Percentiles rank a stretch among this genome's conserved stretches.
phyloP scores from a whole-genome alignment of 1,139 yeast species.

The Kluyveromyces sp. region DNA sequence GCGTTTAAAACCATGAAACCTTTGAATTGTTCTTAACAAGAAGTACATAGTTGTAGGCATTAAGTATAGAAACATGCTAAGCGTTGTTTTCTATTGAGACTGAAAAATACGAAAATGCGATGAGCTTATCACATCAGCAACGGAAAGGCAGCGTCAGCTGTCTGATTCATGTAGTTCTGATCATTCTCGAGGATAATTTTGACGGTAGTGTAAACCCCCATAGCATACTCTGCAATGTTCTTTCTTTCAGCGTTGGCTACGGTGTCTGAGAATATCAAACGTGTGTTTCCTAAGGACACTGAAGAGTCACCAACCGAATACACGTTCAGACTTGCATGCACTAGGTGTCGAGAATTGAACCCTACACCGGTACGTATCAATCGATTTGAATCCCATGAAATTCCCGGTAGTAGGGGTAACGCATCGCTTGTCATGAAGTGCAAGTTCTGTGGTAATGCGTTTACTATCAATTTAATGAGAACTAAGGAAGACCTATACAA shows the following conservation, averaged over 20 bases:
- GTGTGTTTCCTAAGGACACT: constrained; percentile 48
- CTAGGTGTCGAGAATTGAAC: constrained; percentile 72
- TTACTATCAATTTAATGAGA: constrained; percentile 22
- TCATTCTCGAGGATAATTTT: too few species aligned
- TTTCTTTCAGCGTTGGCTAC: constrained; percentile 24
- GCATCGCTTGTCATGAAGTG: constrained; percentile 83
- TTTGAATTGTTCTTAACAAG: too few species aligned
- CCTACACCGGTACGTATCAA: constrained; percentile 69
- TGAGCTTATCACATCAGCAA: too few species aligned
- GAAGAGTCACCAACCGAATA: constrained; percentile 62
- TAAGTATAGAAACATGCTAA: too few species aligned
- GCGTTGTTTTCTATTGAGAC: too few species aligned
- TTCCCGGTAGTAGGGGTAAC: constrained; percentile 70
- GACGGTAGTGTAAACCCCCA: background rate
- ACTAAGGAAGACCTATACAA: constrained; percentile 35
- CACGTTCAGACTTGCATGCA: constrained; percentile 66
- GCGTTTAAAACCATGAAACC: too few species aligned
- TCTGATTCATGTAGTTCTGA: too few species aligned
- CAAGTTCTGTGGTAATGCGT: constrained; percentile 31
- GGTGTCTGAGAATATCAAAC: constrained; percentile 27
- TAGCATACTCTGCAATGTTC: constrained; percentile 17
- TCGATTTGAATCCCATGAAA: constrained; percentile 46
- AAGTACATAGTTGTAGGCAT: too few species aligned
- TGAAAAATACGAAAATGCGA: too few species aligned
- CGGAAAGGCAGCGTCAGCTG: too few species aligned